Evolutionary conservation across 495 filamentous ascomycete species (phyloP).

Genomic region (Annulohypoxylon nitens): DNA sequence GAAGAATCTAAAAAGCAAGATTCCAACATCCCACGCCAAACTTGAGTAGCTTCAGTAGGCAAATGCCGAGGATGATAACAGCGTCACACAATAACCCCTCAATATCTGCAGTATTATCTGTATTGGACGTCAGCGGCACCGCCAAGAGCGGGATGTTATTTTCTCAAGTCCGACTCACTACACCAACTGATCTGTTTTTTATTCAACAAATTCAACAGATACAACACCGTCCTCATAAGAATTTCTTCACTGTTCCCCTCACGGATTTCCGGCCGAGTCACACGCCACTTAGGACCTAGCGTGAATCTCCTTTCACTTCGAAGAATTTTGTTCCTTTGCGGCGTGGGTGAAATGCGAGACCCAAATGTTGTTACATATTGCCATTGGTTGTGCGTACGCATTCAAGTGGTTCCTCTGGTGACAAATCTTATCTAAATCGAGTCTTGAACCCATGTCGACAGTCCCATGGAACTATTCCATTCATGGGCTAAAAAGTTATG

Average conservation of each 20-base stretch:
- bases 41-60: background rate
- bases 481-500: conserved; percentile 11
- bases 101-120: conserved; percentile 2
- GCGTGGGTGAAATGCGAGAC: background rate
- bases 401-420: background rate
- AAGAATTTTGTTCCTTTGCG: conserved; percentile 2
- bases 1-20: conserved; percentile 1
- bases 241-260: background rate
- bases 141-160: conserved; percentile 10
- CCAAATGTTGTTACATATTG: background rate
- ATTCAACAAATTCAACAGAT: background rate
- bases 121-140: background rate
- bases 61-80: conserved; percentile 12
- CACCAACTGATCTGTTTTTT: background rate
- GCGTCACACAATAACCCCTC: conserved; percentile 13
- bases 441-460: background rate
- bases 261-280: background rate
- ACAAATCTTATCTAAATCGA: conserved; percentile 17
- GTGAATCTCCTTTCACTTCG: conserved; percentile 12
- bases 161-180: background rate
- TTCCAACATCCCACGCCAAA: background rate
- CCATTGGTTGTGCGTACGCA: background rate
- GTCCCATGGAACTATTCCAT: conserved; percentile 6
- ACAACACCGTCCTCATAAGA: too few species aligned
- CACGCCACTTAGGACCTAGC: background rate